A percentile compares a stretch with the other conserved stretches of the same genome.
Evolutionary conservation across 805 yeast species (phyloP).

Genomic region (Candida ulmi): DNA sequence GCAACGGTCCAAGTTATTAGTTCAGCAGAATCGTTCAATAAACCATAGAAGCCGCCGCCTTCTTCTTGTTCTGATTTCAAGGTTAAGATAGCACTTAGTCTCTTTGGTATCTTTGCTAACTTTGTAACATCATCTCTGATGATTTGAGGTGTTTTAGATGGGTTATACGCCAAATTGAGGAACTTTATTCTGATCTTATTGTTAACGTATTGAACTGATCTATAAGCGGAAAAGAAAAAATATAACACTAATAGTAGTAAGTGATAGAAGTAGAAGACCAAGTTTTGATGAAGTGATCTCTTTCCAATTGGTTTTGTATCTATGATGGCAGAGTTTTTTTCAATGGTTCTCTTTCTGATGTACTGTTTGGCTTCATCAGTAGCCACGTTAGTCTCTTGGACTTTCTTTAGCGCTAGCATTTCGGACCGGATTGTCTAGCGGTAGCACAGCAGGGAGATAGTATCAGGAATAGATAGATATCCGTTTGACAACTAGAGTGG

Average conservation of each 20-base stretch:
- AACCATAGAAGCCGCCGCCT: slow-evolving; percentile 83
- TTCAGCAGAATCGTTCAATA: slow-evolving; percentile 73
- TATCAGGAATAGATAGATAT: no score
- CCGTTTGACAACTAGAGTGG: no score
- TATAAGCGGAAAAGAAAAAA: slow-evolving; percentile 48
- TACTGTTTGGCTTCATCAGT: no score
- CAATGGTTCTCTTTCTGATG: background rate
- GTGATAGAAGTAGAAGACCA: slow-evolving; percentile 17
- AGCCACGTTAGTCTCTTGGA: no score
- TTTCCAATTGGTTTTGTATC: background rate
- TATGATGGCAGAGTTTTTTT: background rate
- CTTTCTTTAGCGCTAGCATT: no score
- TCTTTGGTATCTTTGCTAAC: slow-evolving; percentile 70
- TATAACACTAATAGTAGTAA: slow-evolving; percentile 41
- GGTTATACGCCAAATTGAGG: slow-evolving; percentile 59
- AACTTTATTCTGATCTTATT: slow-evolving; percentile 52
- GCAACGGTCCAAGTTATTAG: slow-evolving; percentile 84
- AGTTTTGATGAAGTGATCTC: slow-evolving; percentile 2
- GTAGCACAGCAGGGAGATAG: no score
- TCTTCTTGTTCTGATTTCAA: slow-evolving; percentile 74
- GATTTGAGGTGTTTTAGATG: slow-evolving; percentile 73
- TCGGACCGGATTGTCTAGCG: no score
- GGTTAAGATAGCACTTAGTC: slow-evolving; percentile 70
- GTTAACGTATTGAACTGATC: slow-evolving; percentile 46
- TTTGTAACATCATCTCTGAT: slow-evolving; percentile 77